Percentiles rank a stretch among this genome's conserved stretches.
Conservation (phyloP, 176 grass and related monocot genomes). For the Phragmites australis region DNA sequence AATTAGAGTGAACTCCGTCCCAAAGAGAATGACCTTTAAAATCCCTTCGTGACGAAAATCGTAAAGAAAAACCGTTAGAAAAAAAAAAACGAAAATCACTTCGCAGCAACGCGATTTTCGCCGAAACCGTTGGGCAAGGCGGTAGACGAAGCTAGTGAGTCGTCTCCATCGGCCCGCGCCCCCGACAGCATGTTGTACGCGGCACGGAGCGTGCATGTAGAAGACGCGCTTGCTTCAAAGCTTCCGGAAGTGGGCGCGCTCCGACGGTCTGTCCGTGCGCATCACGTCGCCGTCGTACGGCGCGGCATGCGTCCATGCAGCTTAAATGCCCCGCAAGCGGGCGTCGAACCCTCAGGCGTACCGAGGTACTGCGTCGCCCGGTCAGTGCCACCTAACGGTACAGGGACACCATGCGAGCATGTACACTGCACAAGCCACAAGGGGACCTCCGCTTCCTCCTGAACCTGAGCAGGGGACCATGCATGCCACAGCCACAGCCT, state of each 20-base stretch:
- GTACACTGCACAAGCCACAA: neutral
- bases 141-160: neutral
- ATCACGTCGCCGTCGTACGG: conserved; percentile 33
- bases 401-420: neutral
- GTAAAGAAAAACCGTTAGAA: too few relatives aligned
- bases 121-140: too few relatives aligned
- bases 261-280: conserved; percentile 13
- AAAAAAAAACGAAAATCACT: too few relatives aligned
- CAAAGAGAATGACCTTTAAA: too few relatives aligned
- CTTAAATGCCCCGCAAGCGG: conserved; percentile 41
- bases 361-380: conserved; percentile 41
- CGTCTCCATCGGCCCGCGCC: neutral
- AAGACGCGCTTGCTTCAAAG: neutral
- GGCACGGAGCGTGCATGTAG: neutral
- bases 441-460: neutral
- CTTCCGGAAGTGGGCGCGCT: conserved; percentile 33
- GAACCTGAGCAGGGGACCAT: conserved; percentile 5
- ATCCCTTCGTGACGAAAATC: too few relatives aligned
- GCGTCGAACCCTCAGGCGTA: conserved; percentile 24
- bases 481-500: neutral
- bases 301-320: conserved; percentile 33
- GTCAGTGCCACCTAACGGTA: conserved; percentile 12
- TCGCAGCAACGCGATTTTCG: too few relatives aligned
- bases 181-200: conserved; percentile 27
- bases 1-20: too few relatives aligned